Conservation (phyloP, 169 alveolate genomes). For the Eimeria acervulina region DNA sequence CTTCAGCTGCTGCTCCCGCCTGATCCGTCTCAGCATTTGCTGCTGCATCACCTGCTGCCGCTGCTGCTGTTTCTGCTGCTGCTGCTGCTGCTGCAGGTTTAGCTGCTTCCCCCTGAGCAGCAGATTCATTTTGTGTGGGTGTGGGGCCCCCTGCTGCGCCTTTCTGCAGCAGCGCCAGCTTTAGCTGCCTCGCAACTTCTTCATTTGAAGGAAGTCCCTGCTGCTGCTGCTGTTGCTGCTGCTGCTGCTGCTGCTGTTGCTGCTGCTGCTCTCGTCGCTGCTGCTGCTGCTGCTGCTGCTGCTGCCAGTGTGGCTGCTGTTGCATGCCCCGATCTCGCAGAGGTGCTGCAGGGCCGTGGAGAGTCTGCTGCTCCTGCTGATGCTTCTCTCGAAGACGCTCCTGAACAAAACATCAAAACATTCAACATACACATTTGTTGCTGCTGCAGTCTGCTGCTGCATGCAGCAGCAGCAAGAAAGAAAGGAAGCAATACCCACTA, state of each 20-base stretch:
- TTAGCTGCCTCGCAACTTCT: constrained; percentile 52
- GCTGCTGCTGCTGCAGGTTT: constrained; percentile 23
- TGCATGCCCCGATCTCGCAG: neutral
- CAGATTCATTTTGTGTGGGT: neutral
- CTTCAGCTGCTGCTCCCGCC: too few species aligned
- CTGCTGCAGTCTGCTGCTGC: neutral
- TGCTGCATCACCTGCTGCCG: too few species aligned
- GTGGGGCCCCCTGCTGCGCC: neutral
- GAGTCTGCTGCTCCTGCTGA: constrained; percentile 40
- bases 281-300: constrained; percentile 56
- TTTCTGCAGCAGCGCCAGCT: neutral
- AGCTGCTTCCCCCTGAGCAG: neutral
- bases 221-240: constrained; percentile 13
- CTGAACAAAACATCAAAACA: neutral
- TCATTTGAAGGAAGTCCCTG: too few species aligned
- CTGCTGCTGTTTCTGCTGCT: constrained; percentile 4
- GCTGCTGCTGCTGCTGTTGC: neutral
- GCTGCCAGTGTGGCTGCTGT: constrained; percentile 66
- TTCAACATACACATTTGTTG: neutral
- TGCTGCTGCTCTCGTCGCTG: too few species aligned
- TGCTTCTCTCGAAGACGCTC: constrained; percentile 71
- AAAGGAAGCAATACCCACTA: neutral
- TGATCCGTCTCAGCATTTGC: too few species aligned
- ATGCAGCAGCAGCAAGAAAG: neutral
- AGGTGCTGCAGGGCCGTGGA: neutral